Conservation (phyloP, 1,139 yeast species). For the Saccharomycopsis hybrid region DNA sequence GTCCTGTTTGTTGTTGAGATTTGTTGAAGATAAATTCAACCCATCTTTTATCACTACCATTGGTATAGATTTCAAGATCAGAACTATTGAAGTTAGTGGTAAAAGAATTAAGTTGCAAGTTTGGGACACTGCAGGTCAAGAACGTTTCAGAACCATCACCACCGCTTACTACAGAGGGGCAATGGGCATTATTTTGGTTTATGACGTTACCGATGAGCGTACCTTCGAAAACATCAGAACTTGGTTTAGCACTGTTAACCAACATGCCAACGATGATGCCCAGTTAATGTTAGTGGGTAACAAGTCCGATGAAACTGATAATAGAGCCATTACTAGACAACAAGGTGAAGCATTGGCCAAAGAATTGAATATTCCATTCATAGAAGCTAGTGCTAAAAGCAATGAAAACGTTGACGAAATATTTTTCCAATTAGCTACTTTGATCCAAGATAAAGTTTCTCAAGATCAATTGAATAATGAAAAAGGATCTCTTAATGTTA, state of each 20-base stretch:
- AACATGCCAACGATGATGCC: conserved; percentile 94
- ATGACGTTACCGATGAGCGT: conserved; percentile 93
- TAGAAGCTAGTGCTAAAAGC: conserved; percentile 94
- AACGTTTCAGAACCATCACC: conserved; percentile 94
- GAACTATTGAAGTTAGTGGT: conserved; percentile 91
- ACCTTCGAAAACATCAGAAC: conserved; percentile 79
- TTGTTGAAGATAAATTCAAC: conserved; percentile 95
- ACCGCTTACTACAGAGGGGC: conserved; percentile 99
- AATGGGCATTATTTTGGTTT: conserved; percentile 92
- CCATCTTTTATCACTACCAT: conserved; percentile 96
- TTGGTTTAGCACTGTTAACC: conserved; percentile 93
- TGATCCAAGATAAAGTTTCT: conserved; percentile 72
- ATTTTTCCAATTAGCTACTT: conserved; percentile 83
- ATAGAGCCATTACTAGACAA: conserved; percentile 76
- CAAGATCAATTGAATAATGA: conserved; percentile 28
- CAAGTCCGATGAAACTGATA: conserved; percentile 76
- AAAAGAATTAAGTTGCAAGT: conserved; percentile 90
- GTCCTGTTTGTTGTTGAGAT: conserved; percentile 87
- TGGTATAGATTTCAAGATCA: conserved; percentile 95
- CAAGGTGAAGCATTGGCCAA: conserved; percentile 90
- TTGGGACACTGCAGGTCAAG: conserved; percentile 99
- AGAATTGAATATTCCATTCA: conserved; percentile 80
- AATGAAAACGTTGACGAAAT: conserved; percentile 89
- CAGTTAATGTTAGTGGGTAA: conserved; percentile 91
- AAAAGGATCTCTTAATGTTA: too few relatives aligned